These are phyloP conservation scores for Solanum paucissectum DNA, from an alignment of 257 asterid species.

Conservation along the genomic window DNA sequence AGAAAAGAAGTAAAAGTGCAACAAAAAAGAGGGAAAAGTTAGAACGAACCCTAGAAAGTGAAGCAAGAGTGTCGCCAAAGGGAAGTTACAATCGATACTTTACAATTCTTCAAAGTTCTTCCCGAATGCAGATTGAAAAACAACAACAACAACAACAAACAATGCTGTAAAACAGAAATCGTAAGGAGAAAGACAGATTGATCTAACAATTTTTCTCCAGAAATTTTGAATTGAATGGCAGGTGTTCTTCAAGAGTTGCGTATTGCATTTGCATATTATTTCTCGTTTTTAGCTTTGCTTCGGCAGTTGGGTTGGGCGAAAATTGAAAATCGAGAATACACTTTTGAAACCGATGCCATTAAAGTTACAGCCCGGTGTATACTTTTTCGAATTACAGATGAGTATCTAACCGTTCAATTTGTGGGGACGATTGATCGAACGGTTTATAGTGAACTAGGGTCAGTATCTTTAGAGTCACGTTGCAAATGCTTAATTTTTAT, in stretches of 20 bases:
- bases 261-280: background rate
- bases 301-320: background rate
- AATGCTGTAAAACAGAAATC: background rate
- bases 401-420: background rate
- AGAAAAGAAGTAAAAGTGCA: background rate
- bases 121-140: background rate
- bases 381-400: background rate
- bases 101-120: background rate
- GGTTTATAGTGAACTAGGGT: background rate
- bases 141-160: background rate
- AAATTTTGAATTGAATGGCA: background rate
- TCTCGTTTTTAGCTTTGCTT: background rate
- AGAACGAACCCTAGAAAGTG: background rate
- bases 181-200: background rate
- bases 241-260: background rate
- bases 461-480: background rate
- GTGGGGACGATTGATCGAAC: background rate
- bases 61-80: background rate
- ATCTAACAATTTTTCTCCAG: background rate
- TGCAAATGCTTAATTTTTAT: background rate
- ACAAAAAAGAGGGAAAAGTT: background rate
- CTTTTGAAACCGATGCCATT: background rate
- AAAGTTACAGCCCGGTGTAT: background rate
- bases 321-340: background rate
- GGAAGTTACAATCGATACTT: background rate